Evolutionary conservation across 306 rosid genomes (phyloP).

Genomic region (Trifolium pratense): DNA sequence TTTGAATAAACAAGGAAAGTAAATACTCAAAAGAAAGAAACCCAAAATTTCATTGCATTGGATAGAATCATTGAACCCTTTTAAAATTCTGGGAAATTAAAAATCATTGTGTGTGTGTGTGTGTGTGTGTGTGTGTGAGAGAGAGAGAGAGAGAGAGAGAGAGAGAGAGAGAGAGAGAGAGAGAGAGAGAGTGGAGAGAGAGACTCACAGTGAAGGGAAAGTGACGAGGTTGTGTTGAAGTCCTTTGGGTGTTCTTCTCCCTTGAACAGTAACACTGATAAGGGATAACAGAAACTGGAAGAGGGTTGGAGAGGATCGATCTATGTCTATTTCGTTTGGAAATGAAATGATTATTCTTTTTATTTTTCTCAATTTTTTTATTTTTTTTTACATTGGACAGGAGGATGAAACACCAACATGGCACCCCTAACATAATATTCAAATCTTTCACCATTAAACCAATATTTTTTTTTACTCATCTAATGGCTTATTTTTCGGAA

Average conservation of each 20-base stretch:
- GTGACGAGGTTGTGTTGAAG: not conserved
- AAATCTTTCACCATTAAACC: too few species aligned
- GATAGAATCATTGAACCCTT: slow-evolving; percentile 5
- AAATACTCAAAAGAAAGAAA: not conserved
- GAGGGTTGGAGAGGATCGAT: not conserved
- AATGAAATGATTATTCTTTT: not conserved
- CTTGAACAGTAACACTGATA: not conserved
- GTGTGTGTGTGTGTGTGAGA: too few species aligned
- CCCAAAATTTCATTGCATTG: slow-evolving; percentile 6
- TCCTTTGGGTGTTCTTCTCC: too few species aligned
- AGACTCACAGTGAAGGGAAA: slow-evolving; percentile 31
- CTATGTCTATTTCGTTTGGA: not conserved
- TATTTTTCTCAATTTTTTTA: too few species aligned
- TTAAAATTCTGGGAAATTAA: not conserved
- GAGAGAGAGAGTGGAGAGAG: not conserved
- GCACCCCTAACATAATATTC: too few species aligned
- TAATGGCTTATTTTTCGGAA: too few species aligned
- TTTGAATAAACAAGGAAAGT: slow-evolving; percentile 11
- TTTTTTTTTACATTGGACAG: too few species aligned
- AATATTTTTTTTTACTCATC: too few species aligned
- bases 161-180: not conserved
- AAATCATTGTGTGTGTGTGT: too few species aligned
- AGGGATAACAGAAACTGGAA: slow-evolving; percentile 11
- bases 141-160: not conserved
- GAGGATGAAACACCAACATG: too few species aligned